Evolutionary conservation across 495 filamentous ascomycete genomes (phyloP).

Genomic region (Daldinia grandis): DNA sequence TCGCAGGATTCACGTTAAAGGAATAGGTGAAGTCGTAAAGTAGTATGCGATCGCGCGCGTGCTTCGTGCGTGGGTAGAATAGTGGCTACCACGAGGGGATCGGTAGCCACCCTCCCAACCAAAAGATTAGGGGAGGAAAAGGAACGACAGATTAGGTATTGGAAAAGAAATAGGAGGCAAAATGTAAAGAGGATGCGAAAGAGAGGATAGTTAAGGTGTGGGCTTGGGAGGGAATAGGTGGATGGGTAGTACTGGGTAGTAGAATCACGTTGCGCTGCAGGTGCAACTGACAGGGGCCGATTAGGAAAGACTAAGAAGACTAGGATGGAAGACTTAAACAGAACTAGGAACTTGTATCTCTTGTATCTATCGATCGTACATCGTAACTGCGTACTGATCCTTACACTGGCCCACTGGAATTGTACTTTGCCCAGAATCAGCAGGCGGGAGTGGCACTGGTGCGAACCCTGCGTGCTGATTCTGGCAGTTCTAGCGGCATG

Average conservation of each 20-base stretch:
- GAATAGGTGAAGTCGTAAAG: conserved; percentile 24
- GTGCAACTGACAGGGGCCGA: conserved; percentile 39
- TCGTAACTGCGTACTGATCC: conserved; percentile 1
- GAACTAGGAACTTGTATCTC: conserved; percentile 2
- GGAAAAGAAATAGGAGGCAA: conserved; percentile 39
- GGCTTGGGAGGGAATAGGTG: conserved; percentile 33
- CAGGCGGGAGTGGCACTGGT: conserved; percentile 35
- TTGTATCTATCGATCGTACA: conserved; percentile 2
- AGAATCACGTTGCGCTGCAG: conserved; percentile 45
- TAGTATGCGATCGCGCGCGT: conserved; percentile 25
- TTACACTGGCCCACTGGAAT: background rate
- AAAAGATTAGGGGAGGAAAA: conserved; percentile 24
- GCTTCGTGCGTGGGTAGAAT: conserved; percentile 20
- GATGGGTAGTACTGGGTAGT: conserved; percentile 45
- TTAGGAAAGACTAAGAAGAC: conserved; percentile 20
- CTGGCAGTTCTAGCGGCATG: conserved; percentile 29
- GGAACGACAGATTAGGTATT: conserved; percentile 28
- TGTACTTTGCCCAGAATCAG: conserved; percentile 22
- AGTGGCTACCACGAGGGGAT: conserved; percentile 36
- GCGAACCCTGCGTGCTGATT: conserved; percentile 43
- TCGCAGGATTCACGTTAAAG: conserved; percentile 31
- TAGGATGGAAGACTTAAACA: background rate
- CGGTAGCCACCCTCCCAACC: conserved; percentile 35
- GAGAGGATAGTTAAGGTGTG: conserved; percentile 38
- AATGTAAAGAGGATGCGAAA: conserved; percentile 34